Evolutionary conservation across 768 basidiomycete species (phyloP).

Genomic region (Pleurotus citrinopileatus): DNA sequence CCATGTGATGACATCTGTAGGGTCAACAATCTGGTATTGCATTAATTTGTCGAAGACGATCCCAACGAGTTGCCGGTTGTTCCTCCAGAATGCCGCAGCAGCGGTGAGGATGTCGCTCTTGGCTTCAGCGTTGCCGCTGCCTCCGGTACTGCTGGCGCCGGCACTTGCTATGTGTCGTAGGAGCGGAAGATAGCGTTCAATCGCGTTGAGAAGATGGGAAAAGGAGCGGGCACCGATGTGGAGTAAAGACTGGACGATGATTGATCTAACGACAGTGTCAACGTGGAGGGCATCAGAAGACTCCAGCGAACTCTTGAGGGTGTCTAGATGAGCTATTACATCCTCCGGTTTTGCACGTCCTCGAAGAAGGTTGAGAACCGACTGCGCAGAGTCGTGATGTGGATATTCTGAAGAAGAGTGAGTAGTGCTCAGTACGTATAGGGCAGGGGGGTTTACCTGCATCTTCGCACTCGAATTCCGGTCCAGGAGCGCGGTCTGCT

Average conservation of each 20-base stretch:
- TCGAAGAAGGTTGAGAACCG: constrained; percentile 78
- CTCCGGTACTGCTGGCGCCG: constrained; percentile 32
- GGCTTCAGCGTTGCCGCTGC: constrained; percentile 47
- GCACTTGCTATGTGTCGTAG: constrained; percentile 63
- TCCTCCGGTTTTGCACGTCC: constrained; percentile 78
- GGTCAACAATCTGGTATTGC: constrained; percentile 97
- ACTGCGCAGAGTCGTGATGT: constrained; percentile 76
- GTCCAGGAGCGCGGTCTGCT: constrained; percentile 68
- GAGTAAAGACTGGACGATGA: constrained; percentile 84
- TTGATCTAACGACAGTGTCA: constrained; percentile 66
- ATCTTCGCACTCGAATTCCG: constrained; percentile 82
- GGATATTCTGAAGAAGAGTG: constrained; percentile 54
- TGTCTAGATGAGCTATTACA: constrained; percentile 71
- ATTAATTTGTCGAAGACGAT: constrained; percentile 98
- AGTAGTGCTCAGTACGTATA: background rate
- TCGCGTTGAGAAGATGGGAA: constrained; percentile 96
- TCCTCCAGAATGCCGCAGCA: constrained; percentile 77
- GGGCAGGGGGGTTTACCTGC: constrained; percentile 46
- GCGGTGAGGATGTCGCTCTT: constrained; percentile 70
- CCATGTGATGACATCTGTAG: constrained; percentile 87
- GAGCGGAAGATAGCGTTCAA: constrained; percentile 87
- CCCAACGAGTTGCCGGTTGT: constrained; percentile 80
- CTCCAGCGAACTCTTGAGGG: constrained; percentile 63
- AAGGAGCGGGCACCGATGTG: constrained; percentile 94
- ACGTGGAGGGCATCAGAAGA: constrained; percentile 58